Conservation (phyloP, 1,139 yeast genomes). For the Trichomonascaceae sp. region DNA sequence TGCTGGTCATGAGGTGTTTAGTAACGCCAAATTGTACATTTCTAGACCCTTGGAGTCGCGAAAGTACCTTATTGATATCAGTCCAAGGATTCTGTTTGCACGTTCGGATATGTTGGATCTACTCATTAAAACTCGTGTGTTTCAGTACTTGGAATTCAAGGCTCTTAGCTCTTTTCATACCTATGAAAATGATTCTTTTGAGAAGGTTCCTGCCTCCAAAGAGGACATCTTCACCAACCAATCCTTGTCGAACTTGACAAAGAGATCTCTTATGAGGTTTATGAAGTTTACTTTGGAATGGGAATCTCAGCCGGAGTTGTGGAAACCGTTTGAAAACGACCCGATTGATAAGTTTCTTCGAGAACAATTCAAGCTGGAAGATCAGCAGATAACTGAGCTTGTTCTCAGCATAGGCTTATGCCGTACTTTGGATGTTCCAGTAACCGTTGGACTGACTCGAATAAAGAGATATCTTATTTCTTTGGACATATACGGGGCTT, state of each 20-base stretch:
- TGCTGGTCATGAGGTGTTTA: constrained; percentile 17
- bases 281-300: constrained; percentile 80
- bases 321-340: constrained; percentile 49
- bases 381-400: constrained; percentile 73
- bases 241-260: constrained; percentile 64
- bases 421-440: constrained; percentile 49
- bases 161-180: constrained; percentile 85
- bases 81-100: constrained; percentile 87
- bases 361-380: constrained; percentile 62
- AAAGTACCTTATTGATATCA: constrained; percentile 80
- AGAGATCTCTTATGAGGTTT: constrained; percentile 85
- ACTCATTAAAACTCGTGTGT: constrained; percentile 76
- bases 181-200: constrained; percentile 83
- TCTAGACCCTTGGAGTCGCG: constrained; percentile 59
- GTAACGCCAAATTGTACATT: constrained; percentile 48
- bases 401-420: constrained; percentile 82
- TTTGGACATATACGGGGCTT: constrained; percentile 89
- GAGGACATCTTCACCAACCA: constrained; percentile 94
- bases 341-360: constrained; percentile 56
- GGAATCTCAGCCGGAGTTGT: constrained; percentile 45
- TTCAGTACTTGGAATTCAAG: constrained; percentile 87
- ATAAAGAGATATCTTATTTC: constrained; percentile 79
- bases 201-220: constrained; percentile 71
- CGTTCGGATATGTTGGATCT: constrained; percentile 76
- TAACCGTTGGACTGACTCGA: constrained; percentile 70